Evolutionary conservation across 805 yeast species (phyloP), one percentile per base, ranked within the genome.

Genomic region (Candida caryicola): DNA sequence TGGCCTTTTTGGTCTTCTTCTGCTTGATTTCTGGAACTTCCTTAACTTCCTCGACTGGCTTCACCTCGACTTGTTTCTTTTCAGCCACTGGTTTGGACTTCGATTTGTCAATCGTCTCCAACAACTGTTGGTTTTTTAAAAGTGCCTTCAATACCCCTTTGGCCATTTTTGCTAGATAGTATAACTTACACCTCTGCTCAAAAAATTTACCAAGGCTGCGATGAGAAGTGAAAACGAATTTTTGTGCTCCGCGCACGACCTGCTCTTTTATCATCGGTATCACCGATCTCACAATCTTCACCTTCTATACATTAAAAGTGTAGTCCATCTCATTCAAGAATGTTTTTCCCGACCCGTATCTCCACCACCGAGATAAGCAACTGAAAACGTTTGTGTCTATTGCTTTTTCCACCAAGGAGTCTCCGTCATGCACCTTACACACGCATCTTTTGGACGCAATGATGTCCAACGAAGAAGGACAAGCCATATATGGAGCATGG

Each of bases 331-430:
- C 81, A 42, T 75, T 74, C 25, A 79, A 43, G 48, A 81, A 81
- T 2, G 52, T 56, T 50, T 79, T 81, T 1, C 86, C 85, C 2
- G 77, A 67, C 7, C 85, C 83, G 44, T 66, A 67, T 49, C 77
- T 77, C 95, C 95, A 85, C 90, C 90, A 85, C 43, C 80, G 69
- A 23, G 77, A 68, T 32, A 85, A 56, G 60, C 95, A 85, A 50
- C 90, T 82, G 45, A 73, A 77, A 4, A 75, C 56, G 43, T 69
- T 54, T n/a, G 69, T 59, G 37, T 70, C 69, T 43, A 76, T 64
- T 31, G 69, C 63, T 15, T 62, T 41, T 18, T 47, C 46, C 2
- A 49, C 28, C 1, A 41, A 29, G 7, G 49, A 44, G 12, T 47
- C 48, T 2, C 23, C 28, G 12, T 38, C 47, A 14, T 26, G 25